Base-by-base conservation (phyloP, 2,329 filamentous ascomycete species). In the Aureobasidium sp. region DNA sequence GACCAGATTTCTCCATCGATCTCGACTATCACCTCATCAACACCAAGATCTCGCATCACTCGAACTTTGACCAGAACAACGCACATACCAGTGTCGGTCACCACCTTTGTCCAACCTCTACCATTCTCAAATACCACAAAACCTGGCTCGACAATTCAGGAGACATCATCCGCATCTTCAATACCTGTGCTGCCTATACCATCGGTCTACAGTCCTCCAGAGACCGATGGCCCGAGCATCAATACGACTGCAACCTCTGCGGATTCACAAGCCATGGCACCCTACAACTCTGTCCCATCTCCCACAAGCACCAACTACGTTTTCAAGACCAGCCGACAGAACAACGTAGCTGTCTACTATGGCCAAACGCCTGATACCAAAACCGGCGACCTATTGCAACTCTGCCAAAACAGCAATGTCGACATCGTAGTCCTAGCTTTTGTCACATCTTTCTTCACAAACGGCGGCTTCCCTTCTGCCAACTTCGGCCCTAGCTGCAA, bases 401-500 rank as follows among this genome's bases (percentile, higher is more conserved):
- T 70, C 54, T 77, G 73, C 66, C 61, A 67, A 15, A 67, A 71
- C 61, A 67, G 69, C 24, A 67, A 69, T 44, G 69, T 76, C 66
- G 71, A 71, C 54, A 74, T 75, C 53, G 67, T 77, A 59, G 71
- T 75, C 50, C 68, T 75, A 17, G 70, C 72, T 8, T 70, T 75
- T 19, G 60, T 76, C 1, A 54, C 61, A 50, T 63, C 64, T 40
- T 75, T 74, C 69, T 72, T 72, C 66, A 68, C 68, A 19, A 68
- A 68, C 9, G 62, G 62, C 17, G 68, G 65, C 39, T 72, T 73
- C 56, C 74, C 74, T n/a, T 65, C 66, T 6, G 67, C 74, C 2
- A 35, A 65, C 47, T 65, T 72, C 52, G 76, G 74, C 40, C 69
- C 71, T 1, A 72, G 72, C 33, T 78, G 75, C 62, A 62, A 65